Base-by-base conservation (phyloP, 768 basidiomycete species). In the Pleurotus ostreatus region DNA sequence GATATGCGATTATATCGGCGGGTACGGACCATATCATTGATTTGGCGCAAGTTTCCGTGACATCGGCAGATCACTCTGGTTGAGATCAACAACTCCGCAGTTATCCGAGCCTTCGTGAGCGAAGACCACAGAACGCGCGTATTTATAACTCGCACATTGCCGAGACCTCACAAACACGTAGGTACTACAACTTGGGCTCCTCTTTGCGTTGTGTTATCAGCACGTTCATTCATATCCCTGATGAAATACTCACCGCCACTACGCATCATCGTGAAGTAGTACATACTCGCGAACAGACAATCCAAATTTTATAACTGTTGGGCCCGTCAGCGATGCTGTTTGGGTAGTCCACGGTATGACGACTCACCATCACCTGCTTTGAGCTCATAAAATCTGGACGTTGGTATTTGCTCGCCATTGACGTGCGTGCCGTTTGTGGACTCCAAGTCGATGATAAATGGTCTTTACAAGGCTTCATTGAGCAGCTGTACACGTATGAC, bases 401-500 rank as follows among this genome's bases (percentile, higher is more conserved):
- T 76, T 2, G 97, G 97, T 59, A 98, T 88, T 47, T 78, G 71
- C 63, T 88, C 82, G 59, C 86, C 92, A 64, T 98, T 98, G 46
- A 99, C 96, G 62, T 83, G 78, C 0, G 97, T 98, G 2, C 91
- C 86, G 66, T 99, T 99, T 2, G 97, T 98, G n/a, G 94, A 97
- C 63, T 99, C 95, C 7, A 99, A 83, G 71, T 99, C 97, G 58
- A 99, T 97, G 49, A 99, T 83, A 69, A 94, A 99, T 1, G 97
- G 94, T 66, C 94, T 98, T 61, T 12, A 34, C 44, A 44, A 22
- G 39, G 46, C 8, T 34, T 48, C 25, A 23, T 47, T 46, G 46
- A 41, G 61, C 47, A 34, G 30, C 8, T 9, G 30, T 9, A 34
- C 30, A 34, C 30, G 30, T 34, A 34, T 9, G 30, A 9, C 8